phyloP scores from a whole-genome alignment of 208 protist species.

The Endotrypanum monterogeii region DNA sequence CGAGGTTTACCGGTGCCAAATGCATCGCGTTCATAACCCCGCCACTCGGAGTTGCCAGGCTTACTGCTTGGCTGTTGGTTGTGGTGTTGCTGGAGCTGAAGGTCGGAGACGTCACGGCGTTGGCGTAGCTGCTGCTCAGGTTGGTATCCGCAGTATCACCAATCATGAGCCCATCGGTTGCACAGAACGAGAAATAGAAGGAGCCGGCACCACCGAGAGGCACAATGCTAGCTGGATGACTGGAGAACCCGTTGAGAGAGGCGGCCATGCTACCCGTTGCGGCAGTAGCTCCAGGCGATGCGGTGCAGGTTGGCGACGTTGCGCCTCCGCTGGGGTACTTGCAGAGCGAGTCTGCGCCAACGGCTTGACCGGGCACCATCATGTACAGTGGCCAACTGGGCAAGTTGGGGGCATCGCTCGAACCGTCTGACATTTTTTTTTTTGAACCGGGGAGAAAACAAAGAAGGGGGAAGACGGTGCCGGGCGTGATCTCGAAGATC shows the following conservation, averaged over 20 bases:
- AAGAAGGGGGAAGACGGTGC: too few species aligned
- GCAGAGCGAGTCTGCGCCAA: slow-evolving; percentile 9
- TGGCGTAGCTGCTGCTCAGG: slow-evolving; percentile 7
- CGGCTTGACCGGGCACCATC: not conserved
- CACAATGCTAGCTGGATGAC: not conserved
- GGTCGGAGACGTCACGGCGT: not conserved
- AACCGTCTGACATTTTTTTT: slow-evolving; percentile 2
- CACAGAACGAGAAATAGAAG: slow-evolving; percentile 23
- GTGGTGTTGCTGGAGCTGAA: not conserved
- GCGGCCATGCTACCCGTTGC: not conserved
- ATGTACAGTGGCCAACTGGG: slow-evolving; percentile 7
- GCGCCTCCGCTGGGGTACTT: slow-evolving; percentile 2
- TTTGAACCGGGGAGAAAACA: not conserved
- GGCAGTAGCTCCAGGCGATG: not conserved
- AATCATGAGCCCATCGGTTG: slow-evolving; percentile 15
- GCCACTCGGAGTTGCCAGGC: not conserved
- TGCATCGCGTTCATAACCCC: slow-evolving; percentile 2
- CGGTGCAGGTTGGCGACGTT: not conserved
- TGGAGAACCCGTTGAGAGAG: not conserved
- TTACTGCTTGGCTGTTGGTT: not conserved
- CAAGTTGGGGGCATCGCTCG: not conserved
- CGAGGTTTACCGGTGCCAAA: slow-evolving; percentile 12
- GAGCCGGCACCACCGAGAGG: slow-evolving; percentile 8
- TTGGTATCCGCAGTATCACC: slow-evolving; percentile 3
- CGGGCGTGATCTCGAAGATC: too few species aligned